phyloP scores from a whole-genome alignment of 1,284 basidiomycete genomes.

The Leccinum pallidistipes region DNA sequence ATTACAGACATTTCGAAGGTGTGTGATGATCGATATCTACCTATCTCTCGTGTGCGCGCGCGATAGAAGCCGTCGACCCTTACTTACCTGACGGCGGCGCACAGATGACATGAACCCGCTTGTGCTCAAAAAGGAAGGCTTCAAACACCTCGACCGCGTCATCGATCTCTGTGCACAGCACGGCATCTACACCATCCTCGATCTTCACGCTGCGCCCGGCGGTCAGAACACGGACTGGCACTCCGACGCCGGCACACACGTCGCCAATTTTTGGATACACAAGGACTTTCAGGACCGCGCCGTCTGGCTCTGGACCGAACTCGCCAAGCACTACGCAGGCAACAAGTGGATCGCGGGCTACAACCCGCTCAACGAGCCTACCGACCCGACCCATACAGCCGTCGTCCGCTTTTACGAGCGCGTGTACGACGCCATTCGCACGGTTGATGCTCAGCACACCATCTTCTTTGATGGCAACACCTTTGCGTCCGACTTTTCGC shows the following conservation, averaged over 20 bases:
- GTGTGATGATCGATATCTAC: neutral
- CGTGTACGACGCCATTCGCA: constrained; percentile 61
- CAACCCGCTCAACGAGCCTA: constrained; percentile 77
- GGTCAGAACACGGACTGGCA: constrained; percentile 62
- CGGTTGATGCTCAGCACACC: constrained; percentile 64
- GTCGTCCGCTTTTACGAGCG: constrained; percentile 65
- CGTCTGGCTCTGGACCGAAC: constrained; percentile 66
- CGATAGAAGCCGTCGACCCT: neutral
- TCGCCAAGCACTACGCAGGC: constrained; percentile 65
- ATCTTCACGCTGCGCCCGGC: constrained; percentile 62
- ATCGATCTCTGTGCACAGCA: constrained; percentile 58
- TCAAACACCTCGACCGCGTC: constrained; percentile 63
- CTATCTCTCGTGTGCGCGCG: neutral
- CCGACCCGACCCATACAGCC: constrained; percentile 54
- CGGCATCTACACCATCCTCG: constrained; percentile 60
- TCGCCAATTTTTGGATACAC: constrained; percentile 68
- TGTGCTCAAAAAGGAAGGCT: constrained; percentile 57
- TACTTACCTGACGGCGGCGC: neutral
- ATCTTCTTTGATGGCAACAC: constrained; percentile 74
- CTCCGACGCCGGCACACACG: constrained; percentile 51
- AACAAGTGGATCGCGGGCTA: constrained; percentile 73
- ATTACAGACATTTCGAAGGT: constrained; percentile 70
- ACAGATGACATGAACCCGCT: constrained; percentile 56
- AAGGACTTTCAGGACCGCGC: constrained; percentile 76
- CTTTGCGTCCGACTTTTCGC: constrained; percentile 72